Conservation (phyloP, 805 yeast genomes). For the Candida chilensis region DNA sequence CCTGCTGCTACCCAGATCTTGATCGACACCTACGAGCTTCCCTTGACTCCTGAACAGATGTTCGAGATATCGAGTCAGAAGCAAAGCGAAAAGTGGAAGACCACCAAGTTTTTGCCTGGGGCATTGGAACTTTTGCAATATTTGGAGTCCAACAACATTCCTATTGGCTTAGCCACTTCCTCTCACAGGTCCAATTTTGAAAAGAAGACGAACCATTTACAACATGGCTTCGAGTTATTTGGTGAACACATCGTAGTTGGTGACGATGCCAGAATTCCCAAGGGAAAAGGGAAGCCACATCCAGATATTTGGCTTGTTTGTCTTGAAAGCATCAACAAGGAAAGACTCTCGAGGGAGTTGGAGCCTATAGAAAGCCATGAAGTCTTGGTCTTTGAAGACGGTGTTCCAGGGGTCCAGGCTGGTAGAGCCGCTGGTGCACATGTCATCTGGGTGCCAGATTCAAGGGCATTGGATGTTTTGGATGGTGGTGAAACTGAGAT, state of each 20-base stretch:
- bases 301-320: constrained; percentile 93
- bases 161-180: constrained; percentile 89
- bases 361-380: constrained; percentile 59
- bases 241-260: constrained; percentile 69
- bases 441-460: constrained; percentile 95
- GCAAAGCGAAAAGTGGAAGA: constrained; percentile 57
- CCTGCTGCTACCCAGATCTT: constrained; percentile 57
- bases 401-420: constrained; percentile 81
- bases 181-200: constrained; percentile 53
- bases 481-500: constrained; percentile 38
- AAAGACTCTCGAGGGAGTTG: constrained; percentile 29
- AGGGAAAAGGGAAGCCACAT: constrained; percentile 85
- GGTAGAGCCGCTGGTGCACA: constrained; percentile 77
- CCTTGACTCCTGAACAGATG: constrained; percentile 57
- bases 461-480: constrained; percentile 52
- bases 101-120: constrained; percentile 70
- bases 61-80: constrained; percentile 38
- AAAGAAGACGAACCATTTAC: constrained; percentile 67
- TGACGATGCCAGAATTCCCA: constrained; percentile 76
- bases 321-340: constrained; percentile 55
- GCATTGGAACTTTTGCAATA: constrained; percentile 59
- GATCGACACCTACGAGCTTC: constrained; percentile 60
- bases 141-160: constrained; percentile 44
- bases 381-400: constrained; percentile 91
- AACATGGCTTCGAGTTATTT: constrained; percentile 56